phyloP scores from a whole-genome alignment of 208 protist genomes.

The Trypanosoma platydactyli region DNA sequence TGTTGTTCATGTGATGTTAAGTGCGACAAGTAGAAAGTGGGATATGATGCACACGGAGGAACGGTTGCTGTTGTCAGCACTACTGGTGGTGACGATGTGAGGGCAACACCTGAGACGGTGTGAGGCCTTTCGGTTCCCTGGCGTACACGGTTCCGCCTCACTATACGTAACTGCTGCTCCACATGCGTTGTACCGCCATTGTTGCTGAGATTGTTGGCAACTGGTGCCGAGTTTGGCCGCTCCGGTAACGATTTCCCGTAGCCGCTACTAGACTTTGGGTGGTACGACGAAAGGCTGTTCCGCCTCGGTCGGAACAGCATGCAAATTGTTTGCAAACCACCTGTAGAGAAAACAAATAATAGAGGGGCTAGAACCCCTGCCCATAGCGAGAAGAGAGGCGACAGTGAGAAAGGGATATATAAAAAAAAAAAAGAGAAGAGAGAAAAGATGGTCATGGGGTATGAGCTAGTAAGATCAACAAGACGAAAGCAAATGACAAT shows the following conservation, averaged over 20 bases:
- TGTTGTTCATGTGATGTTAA: slow-evolving; percentile 75
- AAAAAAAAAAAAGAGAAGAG: slow-evolving; percentile 3
- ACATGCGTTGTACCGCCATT: slow-evolving; percentile 38
- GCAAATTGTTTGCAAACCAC: background rate
- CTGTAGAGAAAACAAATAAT: background rate
- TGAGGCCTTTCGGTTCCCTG: background rate
- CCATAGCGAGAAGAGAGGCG: too few species aligned
- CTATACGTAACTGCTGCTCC: slow-evolving; percentile 74
- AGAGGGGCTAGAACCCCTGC: too few species aligned
- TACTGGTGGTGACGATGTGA: slow-evolving; percentile 1
- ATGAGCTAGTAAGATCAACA: background rate
- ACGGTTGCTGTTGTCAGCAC: slow-evolving; percentile 9
- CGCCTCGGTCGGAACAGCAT: slow-evolving; percentile 47
- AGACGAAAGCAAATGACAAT: slow-evolving; percentile 1
- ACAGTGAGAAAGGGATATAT: background rate
- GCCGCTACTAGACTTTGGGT: background rate
- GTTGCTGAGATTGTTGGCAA: background rate
- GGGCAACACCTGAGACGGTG: background rate
- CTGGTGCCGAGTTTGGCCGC: slow-evolving; percentile 38
- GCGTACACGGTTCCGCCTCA: slow-evolving; percentile 60
- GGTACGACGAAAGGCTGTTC: slow-evolving; percentile 9
- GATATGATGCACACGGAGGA: slow-evolving; percentile 65
- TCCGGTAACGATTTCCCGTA: slow-evolving; percentile 13
- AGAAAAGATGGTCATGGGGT: background rate
- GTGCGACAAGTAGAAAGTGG: slow-evolving; percentile 51